Percentiles rank a stretch among this genome's conserved stretches.
Evolutionary conservation across 1,284 basidiomycete genomes (phyloP).

Genomic region (Cutaneotrichosporon mucoides): DNA sequence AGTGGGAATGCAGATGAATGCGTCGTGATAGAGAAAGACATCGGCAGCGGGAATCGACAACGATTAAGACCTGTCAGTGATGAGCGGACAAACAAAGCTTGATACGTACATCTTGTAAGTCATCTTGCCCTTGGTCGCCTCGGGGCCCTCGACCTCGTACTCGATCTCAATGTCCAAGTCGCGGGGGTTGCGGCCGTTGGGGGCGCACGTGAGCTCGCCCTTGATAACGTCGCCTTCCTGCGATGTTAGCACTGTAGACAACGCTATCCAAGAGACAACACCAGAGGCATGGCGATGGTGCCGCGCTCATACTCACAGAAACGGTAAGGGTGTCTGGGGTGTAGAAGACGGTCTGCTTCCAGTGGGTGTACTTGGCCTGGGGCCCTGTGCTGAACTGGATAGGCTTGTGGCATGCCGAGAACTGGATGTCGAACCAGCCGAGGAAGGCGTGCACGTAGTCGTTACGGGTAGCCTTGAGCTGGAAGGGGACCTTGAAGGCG

Average conservation of each 20-base stretch:
- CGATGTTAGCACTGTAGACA: background rate
- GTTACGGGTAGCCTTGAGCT: constrained; percentile 76
- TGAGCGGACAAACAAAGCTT: constrained; percentile 20
- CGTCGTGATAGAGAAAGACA: background rate
- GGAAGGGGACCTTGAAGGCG: constrained; percentile 76
- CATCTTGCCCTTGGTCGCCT: constrained; percentile 43
- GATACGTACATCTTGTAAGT: constrained; percentile 53
- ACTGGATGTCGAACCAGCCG: constrained; percentile 97
- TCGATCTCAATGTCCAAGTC: constrained; percentile 83
- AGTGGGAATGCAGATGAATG: background rate
- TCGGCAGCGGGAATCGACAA: background rate
- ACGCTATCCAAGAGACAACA: too few relatives aligned
- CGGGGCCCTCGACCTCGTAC: constrained; percentile 58
- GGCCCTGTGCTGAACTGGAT: constrained; percentile 93
- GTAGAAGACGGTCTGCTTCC: constrained; percentile 99
- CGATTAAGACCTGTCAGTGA: constrained; percentile 41
- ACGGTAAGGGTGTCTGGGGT: constrained; percentile 65
- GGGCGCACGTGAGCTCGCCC: constrained; percentile 70
- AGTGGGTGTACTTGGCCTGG: constrained; percentile 93
- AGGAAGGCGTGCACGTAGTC: constrained; percentile 99
- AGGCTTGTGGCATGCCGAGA: constrained; percentile 95
- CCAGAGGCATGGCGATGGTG: too few relatives aligned
- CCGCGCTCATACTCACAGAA: constrained; percentile 24
- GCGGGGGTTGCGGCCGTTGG: constrained; percentile 84
- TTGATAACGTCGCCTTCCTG: constrained; percentile 64